These are phyloP conservation scores for Mollisiaceae sp. DNA, from an alignment of 2,329 filamentous ascomycete species.

Conservation along the genomic window DNA sequence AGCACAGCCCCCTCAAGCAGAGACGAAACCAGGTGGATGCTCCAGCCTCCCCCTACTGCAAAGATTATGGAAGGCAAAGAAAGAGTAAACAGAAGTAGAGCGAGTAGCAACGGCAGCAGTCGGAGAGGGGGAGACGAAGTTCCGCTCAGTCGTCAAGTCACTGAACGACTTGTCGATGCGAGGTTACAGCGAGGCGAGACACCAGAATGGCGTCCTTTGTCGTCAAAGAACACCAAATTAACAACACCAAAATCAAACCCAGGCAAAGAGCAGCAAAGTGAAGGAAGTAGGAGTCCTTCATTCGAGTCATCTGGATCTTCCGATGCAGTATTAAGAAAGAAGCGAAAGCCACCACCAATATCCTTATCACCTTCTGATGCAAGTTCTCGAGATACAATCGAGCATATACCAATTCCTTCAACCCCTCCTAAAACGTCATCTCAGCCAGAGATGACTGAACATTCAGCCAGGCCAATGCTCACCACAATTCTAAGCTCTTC, in stretches of 20 bases:
- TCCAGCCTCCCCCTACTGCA: conserved; percentile 87
- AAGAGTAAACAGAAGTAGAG: conserved; percentile 65
- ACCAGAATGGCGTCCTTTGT: conserved; percentile 30
- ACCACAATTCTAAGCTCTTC: conserved; percentile 38
- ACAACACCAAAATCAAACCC: conserved; percentile 28
- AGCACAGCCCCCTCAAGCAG: conserved; percentile 72
- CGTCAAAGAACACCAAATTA: conserved; percentile 21
- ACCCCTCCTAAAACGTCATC: conserved; percentile 15
- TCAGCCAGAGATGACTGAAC: conserved; percentile 31
- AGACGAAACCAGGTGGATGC: conserved; percentile 85
- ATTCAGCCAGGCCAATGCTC: conserved; percentile 27
- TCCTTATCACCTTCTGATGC: conserved; percentile 26
- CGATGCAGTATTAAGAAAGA: conserved; percentile 28
- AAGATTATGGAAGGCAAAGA: conserved; percentile 91
- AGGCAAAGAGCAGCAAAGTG: conserved; percentile 24
- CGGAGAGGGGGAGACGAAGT: conserved; percentile 43
- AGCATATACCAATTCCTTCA: conserved; percentile 36
- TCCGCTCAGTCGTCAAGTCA: conserved; percentile 38
- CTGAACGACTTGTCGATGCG: conserved; percentile 39
- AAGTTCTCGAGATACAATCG: conserved; percentile 32
- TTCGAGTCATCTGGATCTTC: conserved; percentile 32
- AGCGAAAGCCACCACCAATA: conserved; percentile 37
- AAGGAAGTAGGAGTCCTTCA: conserved; percentile 33
- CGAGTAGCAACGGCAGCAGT: conserved; percentile 47
- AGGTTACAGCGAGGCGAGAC: conserved; percentile 40